These are phyloP conservation scores for Lepraria neglecta DNA, from an alignment of 495 filamentous ascomycete genomes.

Conservation along the genomic window DNA sequence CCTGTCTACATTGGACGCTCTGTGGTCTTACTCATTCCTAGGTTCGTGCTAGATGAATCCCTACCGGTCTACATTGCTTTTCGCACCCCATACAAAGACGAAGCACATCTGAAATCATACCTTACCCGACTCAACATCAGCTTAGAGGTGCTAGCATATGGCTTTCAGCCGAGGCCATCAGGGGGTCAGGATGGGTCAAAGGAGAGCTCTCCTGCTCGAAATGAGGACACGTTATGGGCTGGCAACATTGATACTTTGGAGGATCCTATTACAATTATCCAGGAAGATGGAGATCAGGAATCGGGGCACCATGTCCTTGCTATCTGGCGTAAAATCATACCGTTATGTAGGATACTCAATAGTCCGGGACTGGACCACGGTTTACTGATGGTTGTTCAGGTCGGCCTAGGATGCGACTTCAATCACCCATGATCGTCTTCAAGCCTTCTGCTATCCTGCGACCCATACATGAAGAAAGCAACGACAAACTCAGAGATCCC, in stretches of 20 bases:
- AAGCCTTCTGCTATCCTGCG: conserved; percentile 64
- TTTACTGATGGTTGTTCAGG: conserved; percentile 32
- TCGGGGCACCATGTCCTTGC: conserved; percentile 56
- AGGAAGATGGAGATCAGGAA: conserved; percentile 49
- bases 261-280: conserved; percentile 56
- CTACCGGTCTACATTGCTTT: conserved; percentile 67
- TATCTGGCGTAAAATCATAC: conserved; percentile 76
- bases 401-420: conserved; percentile 71
- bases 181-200: conserved; percentile 30
- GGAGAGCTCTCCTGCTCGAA: conserved; percentile 33
- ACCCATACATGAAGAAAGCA: conserved; percentile 45
- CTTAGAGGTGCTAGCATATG: conserved; percentile 66
- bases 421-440: conserved; percentile 72
- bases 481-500: conserved; percentile 51
- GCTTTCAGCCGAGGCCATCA: conserved; percentile 43
- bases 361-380: neutral
- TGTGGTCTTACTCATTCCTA: conserved; percentile 57
- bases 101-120: conserved; percentile 51
- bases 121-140: conserved; percentile 58
- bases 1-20: conserved; percentile 26
- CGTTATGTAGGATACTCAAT: conserved; percentile 48
- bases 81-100: conserved; percentile 56
- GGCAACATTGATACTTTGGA: conserved; percentile 52
- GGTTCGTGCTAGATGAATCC: conserved; percentile 63
- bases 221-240: conserved; percentile 60